Percentiles rank a stretch among this genome's conserved stretches.
Evolutionary conservation across 331 rosid species (phyloP).

Genomic region (Erythrophleum ivorense): DNA sequence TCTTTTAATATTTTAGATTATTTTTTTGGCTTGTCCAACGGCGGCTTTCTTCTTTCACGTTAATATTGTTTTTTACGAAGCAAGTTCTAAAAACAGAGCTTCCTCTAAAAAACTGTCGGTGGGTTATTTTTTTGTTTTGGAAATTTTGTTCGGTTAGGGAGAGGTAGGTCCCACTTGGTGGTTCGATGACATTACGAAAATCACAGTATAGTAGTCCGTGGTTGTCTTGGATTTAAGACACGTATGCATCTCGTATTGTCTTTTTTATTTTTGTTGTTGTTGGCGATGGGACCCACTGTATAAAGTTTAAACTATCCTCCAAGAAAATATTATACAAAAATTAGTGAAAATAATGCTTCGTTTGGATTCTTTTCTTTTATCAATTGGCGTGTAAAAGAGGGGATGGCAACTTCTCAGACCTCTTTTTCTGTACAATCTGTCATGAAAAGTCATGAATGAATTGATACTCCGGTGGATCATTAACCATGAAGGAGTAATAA

Average conservation of each 20-base stretch:
- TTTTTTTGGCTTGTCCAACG: neutral
- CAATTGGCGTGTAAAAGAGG: slow-evolving; percentile 24
- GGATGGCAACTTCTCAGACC: slow-evolving; percentile 19
- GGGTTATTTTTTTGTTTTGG: slow-evolving; percentile 40
- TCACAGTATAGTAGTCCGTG: slow-evolving; percentile 28
- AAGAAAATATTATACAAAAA: neutral
- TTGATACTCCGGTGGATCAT: slow-evolving; percentile 5
- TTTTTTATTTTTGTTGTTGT: neutral
- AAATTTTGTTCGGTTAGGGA: slow-evolving; percentile 24
- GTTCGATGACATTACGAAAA: slow-evolving; percentile 37
- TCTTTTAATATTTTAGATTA: neutral
- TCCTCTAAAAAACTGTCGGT: slow-evolving; percentile 66
- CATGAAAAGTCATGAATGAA: slow-evolving; percentile 42
- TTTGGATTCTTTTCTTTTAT: slow-evolving; percentile 35
- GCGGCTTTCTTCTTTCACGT: slow-evolving; percentile 6
- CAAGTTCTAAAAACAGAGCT: slow-evolving; percentile 29
- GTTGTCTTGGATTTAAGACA: slow-evolving; percentile 45
- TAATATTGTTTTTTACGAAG: slow-evolving; percentile 22
- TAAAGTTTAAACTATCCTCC: slow-evolving; percentile 26
- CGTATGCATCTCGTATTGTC: slow-evolving; percentile 24
- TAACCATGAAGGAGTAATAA: slow-evolving; percentile 26
- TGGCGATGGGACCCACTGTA: slow-evolving; percentile 22
- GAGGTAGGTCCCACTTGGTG: slow-evolving; percentile 46
- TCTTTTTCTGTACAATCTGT: slow-evolving; percentile 39
- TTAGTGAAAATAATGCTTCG: neutral